Evolutionary conservation across 805 yeast species (phyloP).

Genomic region (Pichia deserticola): DNA sequence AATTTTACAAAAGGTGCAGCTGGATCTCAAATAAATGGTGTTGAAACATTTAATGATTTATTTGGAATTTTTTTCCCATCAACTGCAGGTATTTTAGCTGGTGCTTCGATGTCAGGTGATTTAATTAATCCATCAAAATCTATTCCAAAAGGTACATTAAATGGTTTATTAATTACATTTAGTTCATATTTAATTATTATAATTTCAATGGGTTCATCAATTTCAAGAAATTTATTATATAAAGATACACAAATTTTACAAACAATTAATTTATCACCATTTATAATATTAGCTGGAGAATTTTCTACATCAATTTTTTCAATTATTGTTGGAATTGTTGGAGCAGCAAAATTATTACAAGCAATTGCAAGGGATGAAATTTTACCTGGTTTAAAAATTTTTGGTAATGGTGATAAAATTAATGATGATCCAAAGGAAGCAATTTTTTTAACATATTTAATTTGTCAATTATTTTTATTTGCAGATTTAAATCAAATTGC

Average conservation of each 20-base stretch:
- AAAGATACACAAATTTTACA: conserved; percentile 81
- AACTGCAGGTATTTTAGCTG: conserved; percentile 97
- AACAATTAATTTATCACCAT: conserved; percentile 62
- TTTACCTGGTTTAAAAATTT: conserved; percentile 66
- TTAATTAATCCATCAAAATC: conserved; percentile 76
- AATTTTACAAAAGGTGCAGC: conserved; percentile 86
- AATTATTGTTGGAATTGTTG: conserved; percentile 90
- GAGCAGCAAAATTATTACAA: conserved; percentile 85
- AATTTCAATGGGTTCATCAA: conserved; percentile 66
- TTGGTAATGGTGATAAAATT: conserved; percentile 40
- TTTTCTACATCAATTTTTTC: conserved; percentile 86
- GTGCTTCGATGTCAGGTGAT: conserved; percentile 98
- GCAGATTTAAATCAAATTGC: conserved; percentile 94
- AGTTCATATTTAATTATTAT: conserved; percentile 73
- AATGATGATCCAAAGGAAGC: conserved; percentile 57
- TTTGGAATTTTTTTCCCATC: conserved; percentile 98
- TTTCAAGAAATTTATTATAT: conserved; percentile 72
- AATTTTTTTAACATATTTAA: conserved; percentile 66
- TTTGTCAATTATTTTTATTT: conserved; percentile 79
- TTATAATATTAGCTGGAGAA: conserved; percentile 79
- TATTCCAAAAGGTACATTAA: conserved; percentile 89
- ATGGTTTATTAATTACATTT: conserved; percentile 76
- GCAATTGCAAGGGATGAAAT: conserved; percentile 88
- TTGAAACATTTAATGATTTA: conserved; percentile 74
- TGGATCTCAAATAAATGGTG: conserved; percentile 57